Conservation (phyloP, 495 filamentous ascomycete genomes). For the Neurospora sp. region DNA sequence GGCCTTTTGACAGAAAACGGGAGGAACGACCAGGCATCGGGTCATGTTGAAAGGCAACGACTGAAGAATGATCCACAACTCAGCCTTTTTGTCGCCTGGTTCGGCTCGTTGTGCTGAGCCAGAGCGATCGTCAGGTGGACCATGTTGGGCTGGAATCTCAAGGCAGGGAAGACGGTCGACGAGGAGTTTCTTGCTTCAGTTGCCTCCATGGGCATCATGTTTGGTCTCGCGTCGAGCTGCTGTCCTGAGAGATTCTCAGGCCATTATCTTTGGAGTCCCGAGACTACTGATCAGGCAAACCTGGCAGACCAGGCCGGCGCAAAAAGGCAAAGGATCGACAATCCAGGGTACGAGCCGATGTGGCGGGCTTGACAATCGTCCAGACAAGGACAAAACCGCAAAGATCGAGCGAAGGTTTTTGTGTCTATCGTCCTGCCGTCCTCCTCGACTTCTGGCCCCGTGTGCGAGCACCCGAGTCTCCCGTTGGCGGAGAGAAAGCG, state of each 20-base stretch:
- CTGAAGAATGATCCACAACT: not conserved
- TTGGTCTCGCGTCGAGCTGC: not conserved
- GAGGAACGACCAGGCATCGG: not conserved
- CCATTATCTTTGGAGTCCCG: not conserved
- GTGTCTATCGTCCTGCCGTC: not conserved
- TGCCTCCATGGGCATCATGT: not conserved
- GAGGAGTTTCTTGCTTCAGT: not conserved
- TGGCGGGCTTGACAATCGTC: not conserved
- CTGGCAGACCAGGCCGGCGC: not conserved
- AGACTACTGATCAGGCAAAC: not conserved
- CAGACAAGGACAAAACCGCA: not conserved
- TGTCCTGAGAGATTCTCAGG: not conserved
- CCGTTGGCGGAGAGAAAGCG: not conserved
- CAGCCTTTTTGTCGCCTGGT: not conserved
- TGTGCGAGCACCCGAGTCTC: not conserved
- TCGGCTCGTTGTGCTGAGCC: not conserved
- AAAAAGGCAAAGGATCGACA: not conserved
- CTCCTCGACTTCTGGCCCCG: not conserved
- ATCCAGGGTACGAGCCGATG: not conserved
- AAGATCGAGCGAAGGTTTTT: not conserved
- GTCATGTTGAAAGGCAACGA: not conserved
- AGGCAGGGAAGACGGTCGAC: not conserved
- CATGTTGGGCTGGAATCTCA: not conserved
- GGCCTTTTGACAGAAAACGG: not conserved
- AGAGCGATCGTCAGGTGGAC: not conserved